Evolutionary conservation across 495 filamentous ascomycete genomes (phyloP), one percentile per base, ranked within the genome.

Genomic region (Aspergillus sparsus): DNA sequence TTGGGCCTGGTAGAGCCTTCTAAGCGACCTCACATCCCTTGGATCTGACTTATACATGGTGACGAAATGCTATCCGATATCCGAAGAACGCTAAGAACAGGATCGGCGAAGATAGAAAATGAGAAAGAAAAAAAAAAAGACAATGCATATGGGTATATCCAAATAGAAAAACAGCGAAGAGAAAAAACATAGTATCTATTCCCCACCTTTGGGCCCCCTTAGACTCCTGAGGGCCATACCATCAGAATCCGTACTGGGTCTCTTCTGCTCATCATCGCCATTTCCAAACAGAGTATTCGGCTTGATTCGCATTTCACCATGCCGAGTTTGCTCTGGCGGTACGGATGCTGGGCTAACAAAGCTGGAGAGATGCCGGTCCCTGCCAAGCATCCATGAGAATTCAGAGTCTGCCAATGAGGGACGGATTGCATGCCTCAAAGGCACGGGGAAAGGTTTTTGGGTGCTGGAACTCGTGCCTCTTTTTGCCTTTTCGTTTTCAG

Each of bases 371-470:
- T 74, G 73, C 34, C 75, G 75, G 50, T 78, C 79, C 56, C 82
- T 77, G 31, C 81, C 85, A n/a, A 98, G 81, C 92, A 98, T 98
- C 93, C 93, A 98, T 10, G 93, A 89, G 69, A 97, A 97, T 8
- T 86, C 88, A 32, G 92, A 92, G 61, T 97, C 87, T 13, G 92
- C 87, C 13, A 98, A 78, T 35, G 62, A 67, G 12, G 64, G 58
- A 18, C 62, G 66, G 18, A 53, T 42, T 15, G 50, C 55, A 16
- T 64, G 49, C 42, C 62, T 60, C 31, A 56, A 39, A 6, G 66
- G 62, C 57, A 61, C 57, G 5, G 59, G 46, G 3, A 46, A 49
- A n/a, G 59, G 54, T 15, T 55, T 31, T 44, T 49, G 62, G 46
- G 55, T 13, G 31, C 32, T 53, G 42, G 49, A 49, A 32, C 55